These are phyloP conservation scores for Umbelopsis sp. DNA, from an alignment of 192 early-diverging fungal species.

Conservation along the genomic window DNA sequence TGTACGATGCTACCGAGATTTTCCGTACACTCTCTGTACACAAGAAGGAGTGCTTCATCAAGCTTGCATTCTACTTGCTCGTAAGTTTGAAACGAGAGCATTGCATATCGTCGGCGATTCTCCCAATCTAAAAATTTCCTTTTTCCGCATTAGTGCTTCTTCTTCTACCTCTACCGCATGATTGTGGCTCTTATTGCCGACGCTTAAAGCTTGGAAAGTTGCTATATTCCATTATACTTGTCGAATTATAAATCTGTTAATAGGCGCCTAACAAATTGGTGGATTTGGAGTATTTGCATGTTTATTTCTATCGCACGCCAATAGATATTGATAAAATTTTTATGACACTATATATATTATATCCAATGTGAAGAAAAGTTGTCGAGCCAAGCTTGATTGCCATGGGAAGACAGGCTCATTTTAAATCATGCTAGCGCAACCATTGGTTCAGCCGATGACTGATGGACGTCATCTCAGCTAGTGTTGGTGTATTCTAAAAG, in stretches of 20 bases:
- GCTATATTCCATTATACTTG: slow-evolving; percentile 1
- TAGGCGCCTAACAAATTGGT: neutral
- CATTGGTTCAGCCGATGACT: no score
- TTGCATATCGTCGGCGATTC: neutral
- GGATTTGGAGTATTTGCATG: no score
- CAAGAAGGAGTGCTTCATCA: slow-evolving; percentile 97
- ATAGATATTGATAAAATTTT: slow-evolving; percentile 19
- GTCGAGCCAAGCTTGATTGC: neutral
- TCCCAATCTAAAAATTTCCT: neutral
- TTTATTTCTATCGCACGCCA: neutral
- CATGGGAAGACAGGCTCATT: neutral
- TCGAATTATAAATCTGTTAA: neutral
- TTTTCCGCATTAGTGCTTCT: slow-evolving; percentile 62
- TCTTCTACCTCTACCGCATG: slow-evolving; percentile 85
- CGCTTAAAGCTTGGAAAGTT: slow-evolving; percentile 24
- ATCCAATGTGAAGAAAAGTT: neutral
- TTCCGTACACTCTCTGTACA: slow-evolving; percentile 91
- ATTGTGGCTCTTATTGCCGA: slow-evolving; percentile 49
- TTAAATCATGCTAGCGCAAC: no score
- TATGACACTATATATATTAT: slow-evolving; percentile 6
- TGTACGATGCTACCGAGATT: slow-evolving; percentile 98
- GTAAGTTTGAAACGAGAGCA: slow-evolving; percentile 35
- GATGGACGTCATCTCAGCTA: no score
- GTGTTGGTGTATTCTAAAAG: no score
- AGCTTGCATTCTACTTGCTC: slow-evolving; percentile 94